A percentile compares a stretch with the other conserved stretches of the same genome.
Evolutionary conservation across 176 grass and related monocot species (phyloP).

Genomic region (Areca catechu): DNA sequence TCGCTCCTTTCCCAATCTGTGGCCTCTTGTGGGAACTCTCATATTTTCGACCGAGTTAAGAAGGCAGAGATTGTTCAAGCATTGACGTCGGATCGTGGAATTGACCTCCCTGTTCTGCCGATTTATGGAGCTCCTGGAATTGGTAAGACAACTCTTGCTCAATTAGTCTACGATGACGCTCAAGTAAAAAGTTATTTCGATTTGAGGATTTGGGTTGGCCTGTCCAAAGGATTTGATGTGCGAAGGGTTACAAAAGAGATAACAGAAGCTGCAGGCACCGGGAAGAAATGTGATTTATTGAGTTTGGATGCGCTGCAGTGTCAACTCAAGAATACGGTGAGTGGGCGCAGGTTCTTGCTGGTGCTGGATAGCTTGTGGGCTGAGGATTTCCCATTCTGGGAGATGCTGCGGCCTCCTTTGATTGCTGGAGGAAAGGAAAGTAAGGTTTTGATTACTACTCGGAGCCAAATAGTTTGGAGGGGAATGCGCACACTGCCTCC

Average conservation of each 20-base stretch:
- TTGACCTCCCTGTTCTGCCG: slow-evolving; percentile 22
- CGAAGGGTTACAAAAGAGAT: slow-evolving; percentile 29
- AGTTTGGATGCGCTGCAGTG: slow-evolving; percentile 34
- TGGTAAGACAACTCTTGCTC: slow-evolving; percentile 48
- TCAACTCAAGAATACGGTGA: slow-evolving; percentile 11
- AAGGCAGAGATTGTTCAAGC: slow-evolving; percentile 10
- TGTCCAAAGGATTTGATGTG: slow-evolving; percentile 35
- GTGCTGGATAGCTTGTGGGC: slow-evolving; percentile 47
- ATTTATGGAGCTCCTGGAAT: slow-evolving; percentile 36
- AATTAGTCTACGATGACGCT: slow-evolving; percentile 14
- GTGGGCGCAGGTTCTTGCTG: slow-evolving; percentile 27
- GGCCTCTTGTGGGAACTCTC: neutral
- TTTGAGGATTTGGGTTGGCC: slow-evolving; percentile 37
- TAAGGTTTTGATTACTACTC: slow-evolving; percentile 49
- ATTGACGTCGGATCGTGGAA: slow-evolving; percentile 9
- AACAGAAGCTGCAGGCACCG: slow-evolving; percentile 18
- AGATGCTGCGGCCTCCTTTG: slow-evolving; percentile 23
- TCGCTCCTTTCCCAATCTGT: neutral
- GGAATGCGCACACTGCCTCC: neutral
- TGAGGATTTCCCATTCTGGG: slow-evolving; percentile 36
- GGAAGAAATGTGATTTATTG: slow-evolving; percentile 1
- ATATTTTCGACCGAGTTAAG: slow-evolving; percentile 18
- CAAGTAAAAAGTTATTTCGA: slow-evolving; percentile 17
- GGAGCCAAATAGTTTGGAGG: slow-evolving; percentile 18
- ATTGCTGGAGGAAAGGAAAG: slow-evolving; percentile 20